Percentiles rank a stretch among this genome's conserved stretches.
These are phyloP conservation scores for Paraphaeosphaeria minitans DNA, from an alignment of 2,329 filamentous ascomycete genomes.

Conservation along the genomic window DNA sequence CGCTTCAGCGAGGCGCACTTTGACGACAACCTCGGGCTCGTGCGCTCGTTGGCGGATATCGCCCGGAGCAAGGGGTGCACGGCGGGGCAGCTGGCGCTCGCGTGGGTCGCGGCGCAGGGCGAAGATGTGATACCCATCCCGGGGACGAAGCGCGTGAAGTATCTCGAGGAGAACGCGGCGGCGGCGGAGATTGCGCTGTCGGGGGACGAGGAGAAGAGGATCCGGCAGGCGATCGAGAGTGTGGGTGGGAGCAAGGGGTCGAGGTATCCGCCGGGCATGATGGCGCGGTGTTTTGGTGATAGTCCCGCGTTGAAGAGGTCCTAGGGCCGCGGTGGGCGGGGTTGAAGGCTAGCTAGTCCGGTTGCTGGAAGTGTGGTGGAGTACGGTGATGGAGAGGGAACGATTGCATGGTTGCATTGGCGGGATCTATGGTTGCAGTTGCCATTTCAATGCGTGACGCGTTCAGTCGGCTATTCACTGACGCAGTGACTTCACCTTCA, in stretches of 20 bases:
- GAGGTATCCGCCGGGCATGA: background rate
- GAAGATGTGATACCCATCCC: conserved; percentile 1
- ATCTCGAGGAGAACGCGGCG: background rate
- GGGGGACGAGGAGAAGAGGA: background rate
- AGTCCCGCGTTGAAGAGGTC: background rate
- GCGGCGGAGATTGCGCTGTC: background rate
- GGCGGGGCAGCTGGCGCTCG: conserved; percentile 58
- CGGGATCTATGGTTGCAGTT: background rate
- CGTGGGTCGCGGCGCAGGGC: conserved; percentile 33
- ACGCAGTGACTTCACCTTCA: background rate
- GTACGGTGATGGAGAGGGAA: background rate
- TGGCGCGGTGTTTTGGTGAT: background rate
- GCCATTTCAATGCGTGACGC: background rate
- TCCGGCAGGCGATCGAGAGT: background rate
- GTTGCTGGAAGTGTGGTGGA: background rate
- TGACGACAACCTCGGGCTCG: conserved; percentile 27
- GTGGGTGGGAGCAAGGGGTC: background rate
- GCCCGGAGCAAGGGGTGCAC: conserved; percentile 57
- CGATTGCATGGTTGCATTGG: background rate
- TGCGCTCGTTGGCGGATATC: conserved; percentile 22
- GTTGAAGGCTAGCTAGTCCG: too few species aligned
- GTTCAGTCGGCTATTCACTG: background rate
- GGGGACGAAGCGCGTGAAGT: background rate
- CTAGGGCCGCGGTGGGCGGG: background rate
- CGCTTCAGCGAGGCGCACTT: conserved; percentile 44